Conservation (phyloP, 495 filamentous ascomycete genomes). For the Saxophila tyrrhenica region DNA sequence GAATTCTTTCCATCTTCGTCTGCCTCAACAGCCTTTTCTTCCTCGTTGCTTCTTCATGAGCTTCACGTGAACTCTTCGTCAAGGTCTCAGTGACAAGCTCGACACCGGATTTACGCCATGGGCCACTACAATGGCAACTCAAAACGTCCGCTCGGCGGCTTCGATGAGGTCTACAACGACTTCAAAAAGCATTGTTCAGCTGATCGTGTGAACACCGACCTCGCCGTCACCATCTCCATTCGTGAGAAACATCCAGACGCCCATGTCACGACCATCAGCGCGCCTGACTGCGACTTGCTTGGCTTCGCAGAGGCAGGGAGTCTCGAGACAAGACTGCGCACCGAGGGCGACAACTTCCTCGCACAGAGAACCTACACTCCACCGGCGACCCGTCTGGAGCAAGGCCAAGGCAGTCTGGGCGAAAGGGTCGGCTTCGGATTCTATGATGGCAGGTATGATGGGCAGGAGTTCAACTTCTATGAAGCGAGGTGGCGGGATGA, state of each 20-base stretch:
- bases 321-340: constrained; percentile 30
- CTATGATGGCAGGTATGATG: constrained; percentile 40
- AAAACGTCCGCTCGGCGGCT: neutral
- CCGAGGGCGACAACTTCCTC: constrained; percentile 20
- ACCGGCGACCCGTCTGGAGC: constrained; percentile 40
- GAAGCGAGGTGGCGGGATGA: constrained; percentile 40
- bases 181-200: constrained; percentile 1
- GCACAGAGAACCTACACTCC: constrained; percentile 35
- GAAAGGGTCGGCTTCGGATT: constrained; percentile 38
- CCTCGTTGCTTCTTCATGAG: too few species aligned
- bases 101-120: too few species aligned
- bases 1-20: neutral
- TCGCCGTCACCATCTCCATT: constrained; percentile 38
- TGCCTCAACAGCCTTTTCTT: neutral
- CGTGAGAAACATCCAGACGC: constrained; percentile 40
- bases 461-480: constrained; percentile 41
- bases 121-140: neutral
- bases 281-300: constrained; percentile 32
- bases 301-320: constrained; percentile 40
- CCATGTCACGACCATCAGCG: constrained; percentile 35
- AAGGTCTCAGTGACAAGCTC: neutral
- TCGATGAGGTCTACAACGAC: neutral
- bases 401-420: constrained; percentile 33
- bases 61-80: too few species aligned
- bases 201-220: constrained; percentile 39